A percentile compares a stretch with the other conserved stretches of the same genome.
These are phyloP conservation scores for Bryoerythrophyllum caledonicum DNA, from an alignment of 225 moss, liverwort and hornwort genomes.

Conservation along the genomic window DNA sequence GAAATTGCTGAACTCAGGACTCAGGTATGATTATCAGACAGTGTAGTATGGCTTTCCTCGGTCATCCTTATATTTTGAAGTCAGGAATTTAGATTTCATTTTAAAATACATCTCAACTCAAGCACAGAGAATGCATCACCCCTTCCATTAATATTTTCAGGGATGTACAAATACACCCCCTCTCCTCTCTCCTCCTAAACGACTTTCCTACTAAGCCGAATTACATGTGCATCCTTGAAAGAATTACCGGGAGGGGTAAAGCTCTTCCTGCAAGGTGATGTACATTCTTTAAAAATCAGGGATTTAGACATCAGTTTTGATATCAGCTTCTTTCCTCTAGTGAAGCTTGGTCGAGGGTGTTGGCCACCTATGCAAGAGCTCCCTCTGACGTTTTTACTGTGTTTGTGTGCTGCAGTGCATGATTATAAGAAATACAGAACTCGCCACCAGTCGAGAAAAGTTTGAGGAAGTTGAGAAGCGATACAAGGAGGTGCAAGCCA, in stretches of 20 bases:
- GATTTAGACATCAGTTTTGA: background rate
- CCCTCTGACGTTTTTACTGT: conserved; percentile 1
- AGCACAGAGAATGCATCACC: background rate
- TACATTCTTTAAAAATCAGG: background rate
- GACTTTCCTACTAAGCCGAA: no score
- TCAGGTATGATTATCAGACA: conserved; percentile 61
- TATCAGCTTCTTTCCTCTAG: background rate
- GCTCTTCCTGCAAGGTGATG: no score
- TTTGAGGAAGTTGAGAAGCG: conserved; percentile 92
- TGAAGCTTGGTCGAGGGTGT: background rate
- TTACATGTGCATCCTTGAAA: no score
- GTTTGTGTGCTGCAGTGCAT: conserved; percentile 64
- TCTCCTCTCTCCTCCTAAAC: no score
- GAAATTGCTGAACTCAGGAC: conserved; percentile 94
- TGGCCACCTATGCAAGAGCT: background rate
- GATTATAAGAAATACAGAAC: conserved; percentile 98
- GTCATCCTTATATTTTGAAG: background rate
- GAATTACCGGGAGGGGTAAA: no score
- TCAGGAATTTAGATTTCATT: background rate
- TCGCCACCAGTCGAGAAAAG: conserved; percentile 90
- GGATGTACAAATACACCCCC: no score
- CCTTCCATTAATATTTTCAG: no score
- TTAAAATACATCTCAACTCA: background rate
- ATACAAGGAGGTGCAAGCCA: conserved; percentile 83
- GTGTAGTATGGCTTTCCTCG: conserved; percentile 52